Evolutionary conservation across 176 grass and related monocot genomes (phyloP).

Genomic region (Chrysopogon serrulatus): DNA sequence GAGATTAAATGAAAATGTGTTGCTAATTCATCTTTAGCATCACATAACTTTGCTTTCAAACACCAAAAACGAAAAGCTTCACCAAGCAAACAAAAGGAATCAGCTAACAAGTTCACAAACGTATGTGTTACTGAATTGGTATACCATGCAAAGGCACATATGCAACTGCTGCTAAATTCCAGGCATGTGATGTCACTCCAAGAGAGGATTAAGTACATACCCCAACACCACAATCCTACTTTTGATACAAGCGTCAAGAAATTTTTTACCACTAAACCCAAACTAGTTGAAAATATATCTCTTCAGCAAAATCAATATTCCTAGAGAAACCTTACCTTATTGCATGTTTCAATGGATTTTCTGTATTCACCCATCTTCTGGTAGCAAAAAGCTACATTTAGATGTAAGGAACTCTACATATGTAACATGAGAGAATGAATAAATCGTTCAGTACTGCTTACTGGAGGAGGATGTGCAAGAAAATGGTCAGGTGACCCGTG

Average conservation of each 20-base stretch:
- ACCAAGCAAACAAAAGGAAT: neutral
- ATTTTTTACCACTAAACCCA: neutral
- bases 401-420: constrained; percentile 73
- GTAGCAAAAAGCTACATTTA: constrained; percentile 95
- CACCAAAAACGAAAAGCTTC: neutral
- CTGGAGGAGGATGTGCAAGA: neutral
- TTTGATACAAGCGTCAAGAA: neutral
- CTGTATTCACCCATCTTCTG: constrained; percentile 82
- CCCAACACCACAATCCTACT: neutral
- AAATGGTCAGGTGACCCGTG: neutral
- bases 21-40: neutral
- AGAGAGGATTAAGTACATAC: neutral
- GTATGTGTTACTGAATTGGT: neutral
- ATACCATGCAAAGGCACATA: neutral
- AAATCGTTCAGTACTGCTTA: neutral
- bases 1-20: neutral
- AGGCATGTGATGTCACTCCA: neutral
- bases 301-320: neutral
- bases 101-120: neutral
- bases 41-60: neutral
- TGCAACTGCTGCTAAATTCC: neutral
- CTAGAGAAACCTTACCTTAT: constrained; percentile 54
- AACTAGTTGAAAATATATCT: neutral
- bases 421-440: constrained; percentile 25
- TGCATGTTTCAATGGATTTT: constrained; percentile 90